Percentiles rank a stretch among this genome's conserved stretches.
phyloP scores from a whole-genome alignment of 2,329 filamentous ascomycete genomes.

The Chlorencoelia australis region DNA sequence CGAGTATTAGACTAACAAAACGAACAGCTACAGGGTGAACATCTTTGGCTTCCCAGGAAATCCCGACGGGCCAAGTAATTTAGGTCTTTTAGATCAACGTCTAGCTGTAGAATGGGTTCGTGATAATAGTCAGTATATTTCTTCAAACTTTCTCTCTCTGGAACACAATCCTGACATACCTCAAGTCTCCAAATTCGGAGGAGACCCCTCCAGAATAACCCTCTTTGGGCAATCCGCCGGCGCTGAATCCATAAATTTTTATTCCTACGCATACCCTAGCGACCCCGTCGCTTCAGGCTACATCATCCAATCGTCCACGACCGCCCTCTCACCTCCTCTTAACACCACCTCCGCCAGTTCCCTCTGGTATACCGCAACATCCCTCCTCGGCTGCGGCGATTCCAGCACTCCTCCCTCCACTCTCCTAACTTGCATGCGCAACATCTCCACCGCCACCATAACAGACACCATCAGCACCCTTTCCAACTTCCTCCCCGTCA shows the following conservation, averaged over 20 bases:
- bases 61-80: conserved; percentile 33
- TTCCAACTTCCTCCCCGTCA: conserved; percentile 19
- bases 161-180: no score
- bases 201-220: conserved; percentile 30
- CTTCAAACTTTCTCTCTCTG: no score
- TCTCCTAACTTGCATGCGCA: conserved; percentile 23
- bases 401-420: conserved; percentile 11
- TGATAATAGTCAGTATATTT: no score
- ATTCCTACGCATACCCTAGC: conserved; percentile 4
- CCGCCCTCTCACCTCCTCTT: conserved; percentile 17
- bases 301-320: conserved; percentile 19
- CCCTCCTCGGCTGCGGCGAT: conserved; percentile 22
- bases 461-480: conserved; percentile 11
- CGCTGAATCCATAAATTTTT: conserved; percentile 13
- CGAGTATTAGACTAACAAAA: conserved; percentile 10
- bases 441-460: conserved; percentile 14
- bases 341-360: conserved; percentile 9
- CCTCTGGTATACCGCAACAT: conserved; percentile 19
- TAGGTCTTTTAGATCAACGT: conserved; percentile 54
- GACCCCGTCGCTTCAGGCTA: conserved; percentile 15
- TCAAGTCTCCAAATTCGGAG: no score
- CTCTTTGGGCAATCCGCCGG: conserved; percentile 35
- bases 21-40: conserved; percentile 29
- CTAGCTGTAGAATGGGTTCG: conserved; percentile 49
- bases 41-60: conserved; percentile 32